A percentile compares a stretch with the other conserved stretches of the same genome.
Evolutionary conservation across 176 grass and related monocot genomes (phyloP).

Genomic region (Lolium perenne): DNA sequence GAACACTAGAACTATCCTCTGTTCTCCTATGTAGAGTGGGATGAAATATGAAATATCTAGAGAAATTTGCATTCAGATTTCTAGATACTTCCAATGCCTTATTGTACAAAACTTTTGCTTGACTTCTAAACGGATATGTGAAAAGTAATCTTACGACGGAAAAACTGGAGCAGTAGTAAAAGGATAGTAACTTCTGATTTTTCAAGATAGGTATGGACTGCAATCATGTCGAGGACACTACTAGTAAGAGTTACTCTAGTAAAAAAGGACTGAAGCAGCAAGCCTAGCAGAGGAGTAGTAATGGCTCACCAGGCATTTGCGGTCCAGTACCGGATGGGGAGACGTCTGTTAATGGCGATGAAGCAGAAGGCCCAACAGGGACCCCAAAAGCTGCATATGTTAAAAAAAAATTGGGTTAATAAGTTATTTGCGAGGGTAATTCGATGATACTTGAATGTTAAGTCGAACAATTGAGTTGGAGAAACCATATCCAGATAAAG

Average conservation of each 20-base stretch:
- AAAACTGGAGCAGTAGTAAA: not conserved
- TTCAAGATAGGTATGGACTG: not conserved
- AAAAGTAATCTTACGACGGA: not conserved
- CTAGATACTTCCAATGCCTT: not conserved
- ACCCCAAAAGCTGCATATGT: slow-evolving; percentile 62
- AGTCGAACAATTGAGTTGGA: too few species aligned
- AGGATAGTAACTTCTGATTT: not conserved
- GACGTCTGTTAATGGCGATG: slow-evolving; percentile 38
- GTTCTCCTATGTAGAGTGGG: not conserved
- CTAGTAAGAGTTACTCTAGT: not conserved
- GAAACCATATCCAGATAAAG: too few species aligned
- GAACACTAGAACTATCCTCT: not conserved
- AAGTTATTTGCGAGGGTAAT: not conserved
- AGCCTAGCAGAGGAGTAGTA: too few species aligned
- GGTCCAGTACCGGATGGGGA: slow-evolving; percentile 43
- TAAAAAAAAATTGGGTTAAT: not conserved
- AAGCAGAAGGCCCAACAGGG: slow-evolving; percentile 57
- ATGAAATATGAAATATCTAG: not conserved
- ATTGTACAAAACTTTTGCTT: not conserved
- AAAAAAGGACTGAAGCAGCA: not conserved
- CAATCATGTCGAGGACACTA: not conserved
- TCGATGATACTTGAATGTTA: too few species aligned
- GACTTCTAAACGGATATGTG: not conserved
- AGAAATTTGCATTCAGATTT: not conserved
- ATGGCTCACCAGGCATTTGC: slow-evolving; percentile 52